These are phyloP conservation scores for Chrysanthemum makinoi DNA, from an alignment of 129 eudicot genomes.

Conservation along the genomic window DNA sequence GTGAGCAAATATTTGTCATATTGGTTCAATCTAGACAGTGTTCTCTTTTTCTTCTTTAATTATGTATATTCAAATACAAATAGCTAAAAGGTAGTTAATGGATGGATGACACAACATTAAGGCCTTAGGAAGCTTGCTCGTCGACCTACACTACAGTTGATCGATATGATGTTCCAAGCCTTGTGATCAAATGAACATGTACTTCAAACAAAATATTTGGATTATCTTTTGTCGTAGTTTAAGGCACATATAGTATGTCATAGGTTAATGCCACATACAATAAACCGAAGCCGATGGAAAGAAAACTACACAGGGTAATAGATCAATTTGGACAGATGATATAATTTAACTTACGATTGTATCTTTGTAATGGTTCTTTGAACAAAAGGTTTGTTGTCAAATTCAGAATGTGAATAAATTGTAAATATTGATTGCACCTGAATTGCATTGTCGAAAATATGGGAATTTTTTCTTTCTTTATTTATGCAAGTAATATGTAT, in stretches of 20 bases:
- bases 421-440: too few species aligned
- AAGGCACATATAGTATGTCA: too few species aligned
- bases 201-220: too few species aligned
- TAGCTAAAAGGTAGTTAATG: not conserved
- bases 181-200: not conserved
- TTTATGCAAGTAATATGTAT: too few species aligned
- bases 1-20: slow-evolving; percentile 32
- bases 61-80: not conserved
- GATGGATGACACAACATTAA: not conserved
- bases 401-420: not conserved
- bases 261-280: too few species aligned
- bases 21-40: slow-evolving; percentile 16
- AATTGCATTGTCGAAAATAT: too few species aligned
- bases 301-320: too few species aligned
- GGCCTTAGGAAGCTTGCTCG: not conserved
- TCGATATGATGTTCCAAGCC: not conserved
- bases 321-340: not conserved
- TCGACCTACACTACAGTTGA: not conserved
- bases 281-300: too few species aligned
- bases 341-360: not conserved
- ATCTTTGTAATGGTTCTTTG: not conserved
- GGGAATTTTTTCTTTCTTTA: too few species aligned
- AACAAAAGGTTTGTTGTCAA: not conserved
- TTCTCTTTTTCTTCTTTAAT: not conserved
- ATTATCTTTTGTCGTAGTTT: too few species aligned